These are phyloP conservation scores for Gentiana dahurica DNA, from an alignment of 257 asterid species.

Conservation along the genomic window DNA sequence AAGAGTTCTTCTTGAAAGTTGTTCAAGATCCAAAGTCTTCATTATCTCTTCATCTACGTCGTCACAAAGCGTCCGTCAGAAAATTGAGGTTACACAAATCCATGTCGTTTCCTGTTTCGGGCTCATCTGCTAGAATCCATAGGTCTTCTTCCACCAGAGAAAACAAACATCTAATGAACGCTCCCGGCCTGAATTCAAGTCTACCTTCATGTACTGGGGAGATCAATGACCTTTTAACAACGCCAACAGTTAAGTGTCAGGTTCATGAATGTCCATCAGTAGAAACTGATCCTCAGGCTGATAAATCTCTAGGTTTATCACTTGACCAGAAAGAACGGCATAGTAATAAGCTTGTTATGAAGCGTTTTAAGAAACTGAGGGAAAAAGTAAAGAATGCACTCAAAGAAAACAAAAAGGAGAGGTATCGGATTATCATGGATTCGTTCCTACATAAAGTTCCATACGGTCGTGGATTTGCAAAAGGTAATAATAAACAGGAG, in stretches of 20 bases:
- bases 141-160: slow-evolving; percentile 8
- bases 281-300: slow-evolving; percentile 13
- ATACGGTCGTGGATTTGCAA: slow-evolving; percentile 27
- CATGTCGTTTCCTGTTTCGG: slow-evolving; percentile 38
- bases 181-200: neutral
- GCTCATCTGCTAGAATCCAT: slow-evolving; percentile 8
- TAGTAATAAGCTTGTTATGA: slow-evolving; percentile 29
- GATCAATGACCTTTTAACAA: slow-evolving; percentile 2
- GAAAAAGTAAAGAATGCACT: slow-evolving; percentile 53
- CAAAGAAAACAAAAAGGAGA: slow-evolving; percentile 53
- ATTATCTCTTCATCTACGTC: slow-evolving; percentile 33
- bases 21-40: slow-evolving; percentile 55
- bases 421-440: slow-evolving; percentile 62
- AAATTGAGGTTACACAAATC: slow-evolving; percentile 44
- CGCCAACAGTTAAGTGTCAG: slow-evolving; percentile 8
- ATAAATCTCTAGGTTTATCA: slow-evolving; percentile 14
- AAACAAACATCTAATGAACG: neutral
- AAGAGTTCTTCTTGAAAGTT: slow-evolving; percentile 66
- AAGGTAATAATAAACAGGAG: slow-evolving; percentile 12
- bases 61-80: slow-evolving; percentile 23
- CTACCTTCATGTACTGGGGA: slow-evolving; percentile 9
- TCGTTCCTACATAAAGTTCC: slow-evolving; percentile 68
- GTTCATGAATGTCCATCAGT: slow-evolving; percentile 7
- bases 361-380: slow-evolving; percentile 51
- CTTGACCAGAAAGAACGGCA: slow-evolving; percentile 16